Percentiles rank a stretch among this genome's conserved stretches.
These are phyloP conservation scores for Geosmithia putterillii DNA, from an alignment of 2,329 filamentous ascomycete species.

Conservation along the genomic window DNA sequence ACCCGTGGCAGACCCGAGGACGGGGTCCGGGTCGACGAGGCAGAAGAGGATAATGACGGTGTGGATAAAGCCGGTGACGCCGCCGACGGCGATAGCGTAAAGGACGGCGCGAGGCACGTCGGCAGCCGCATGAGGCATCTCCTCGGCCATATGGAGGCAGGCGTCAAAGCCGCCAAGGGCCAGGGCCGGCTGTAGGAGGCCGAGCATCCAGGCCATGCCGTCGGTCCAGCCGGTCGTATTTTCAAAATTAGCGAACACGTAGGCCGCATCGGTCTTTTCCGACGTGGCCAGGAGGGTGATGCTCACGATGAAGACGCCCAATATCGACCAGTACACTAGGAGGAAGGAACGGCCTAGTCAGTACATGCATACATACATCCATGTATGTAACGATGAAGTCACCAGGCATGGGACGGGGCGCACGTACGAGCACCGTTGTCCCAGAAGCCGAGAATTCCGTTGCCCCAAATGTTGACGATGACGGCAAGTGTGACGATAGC, in stretches of 20 bases:
- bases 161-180: constrained; percentile 30
- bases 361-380: no score
- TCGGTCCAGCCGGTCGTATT: constrained; percentile 33
- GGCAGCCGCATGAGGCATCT: constrained; percentile 26
- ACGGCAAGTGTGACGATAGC: constrained; percentile 50
- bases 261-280: constrained; percentile 19
- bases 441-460: constrained; percentile 15
- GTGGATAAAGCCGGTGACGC: constrained; percentile 43
- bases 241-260: constrained; percentile 28
- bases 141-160: constrained; percentile 31
- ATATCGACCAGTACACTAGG: constrained; percentile 28
- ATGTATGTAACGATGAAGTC: no score
- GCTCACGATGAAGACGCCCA: constrained; percentile 28
- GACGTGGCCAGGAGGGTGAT: constrained; percentile 26
- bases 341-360: no score
- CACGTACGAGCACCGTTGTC: not conserved
- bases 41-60: constrained; percentile 22
- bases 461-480: constrained; percentile 51
- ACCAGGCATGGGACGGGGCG: no score
- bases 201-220: constrained; percentile 33
- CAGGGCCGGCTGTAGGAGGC: constrained; percentile 25
- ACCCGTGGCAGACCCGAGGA: constrained; percentile 23
- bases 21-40: constrained; percentile 20
- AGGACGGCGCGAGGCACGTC: constrained; percentile 29
- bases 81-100: constrained; percentile 27